Evolutionary conservation across 805 yeast genomes (phyloP), one percentile per base, ranked within the genome.

Genomic region (Saturnispora hagleri): DNA sequence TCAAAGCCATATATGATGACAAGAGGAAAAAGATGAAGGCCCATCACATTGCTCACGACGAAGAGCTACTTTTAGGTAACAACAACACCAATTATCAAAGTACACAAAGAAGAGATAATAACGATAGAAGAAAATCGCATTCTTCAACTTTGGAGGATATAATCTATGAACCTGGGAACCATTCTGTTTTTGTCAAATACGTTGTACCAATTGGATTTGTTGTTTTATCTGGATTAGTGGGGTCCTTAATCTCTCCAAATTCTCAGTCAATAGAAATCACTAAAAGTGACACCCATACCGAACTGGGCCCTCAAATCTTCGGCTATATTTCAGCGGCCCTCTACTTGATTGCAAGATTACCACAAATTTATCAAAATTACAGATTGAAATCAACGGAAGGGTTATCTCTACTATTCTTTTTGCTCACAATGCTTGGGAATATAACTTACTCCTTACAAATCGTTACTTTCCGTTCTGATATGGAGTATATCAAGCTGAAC

Each of bases 321-420:
- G 93, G 93, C 5, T 86, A 85, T 66, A 57, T 79, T 5, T 81
- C 88, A 4, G 91, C 95, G 0, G 54, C 71, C 2, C 68, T 86
- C 52, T 86, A 86, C 64, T 72, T 86, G 57, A 79, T 86, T 8
- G 93, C 93, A 3, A 70, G 89, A 57, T 48, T 67, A 35, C 99
- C 99, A 0, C 99, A 91, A 67, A 85, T 91, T 50, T 69, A 77
- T 52, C 95, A 86, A 62, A 91, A 91, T 68, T 79, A 82, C 64
- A 72, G 72, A 46, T 78, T 96, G 57, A 80, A 82, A 60, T 85
- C 96, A 4, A 89, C 89, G 51, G 76, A 80, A 52, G 98, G 98
- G 1, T 82, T 93, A 59, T 84, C 96, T 51, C 77, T 91, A 55
- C 76, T 88, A 49, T 86, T 86, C 67, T 85, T 86, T 69, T 66